A percentile compares a stretch with the other conserved stretches of the same genome.
Conservation (phyloP, 2,329 filamentous ascomycete species). For the Beauveria varroae region DNA sequence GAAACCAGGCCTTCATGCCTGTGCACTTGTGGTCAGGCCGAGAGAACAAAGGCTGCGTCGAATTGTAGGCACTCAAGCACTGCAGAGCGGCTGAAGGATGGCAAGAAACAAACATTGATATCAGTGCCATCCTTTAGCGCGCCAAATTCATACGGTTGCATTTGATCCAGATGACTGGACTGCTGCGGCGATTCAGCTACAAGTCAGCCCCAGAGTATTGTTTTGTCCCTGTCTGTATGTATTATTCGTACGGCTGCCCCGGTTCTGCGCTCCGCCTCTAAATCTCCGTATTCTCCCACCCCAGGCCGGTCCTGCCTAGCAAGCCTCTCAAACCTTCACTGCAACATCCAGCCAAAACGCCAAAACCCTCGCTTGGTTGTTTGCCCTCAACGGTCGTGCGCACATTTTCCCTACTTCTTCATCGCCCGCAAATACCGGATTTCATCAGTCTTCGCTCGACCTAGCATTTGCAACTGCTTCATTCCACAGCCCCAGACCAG, state of each 20-base stretch:
- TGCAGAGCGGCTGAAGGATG: background rate
- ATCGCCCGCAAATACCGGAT: background rate
- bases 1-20: background rate
- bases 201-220: background rate
- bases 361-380: background rate
- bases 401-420: background rate
- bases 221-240: no score
- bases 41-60: background rate
- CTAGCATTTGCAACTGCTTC: background rate
- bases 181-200: background rate
- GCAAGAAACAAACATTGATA: background rate
- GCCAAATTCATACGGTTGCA: background rate
- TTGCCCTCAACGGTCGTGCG: background rate
- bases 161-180: background rate
- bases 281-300: background rate
- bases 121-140: background rate
- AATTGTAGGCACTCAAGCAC: background rate
- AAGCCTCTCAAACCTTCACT: constrained; percentile 1
- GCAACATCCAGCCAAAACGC: background rate
- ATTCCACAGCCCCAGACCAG: background rate
- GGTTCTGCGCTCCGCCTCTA: background rate
- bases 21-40: background rate
- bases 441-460: background rate
- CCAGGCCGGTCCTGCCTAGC: background rate
- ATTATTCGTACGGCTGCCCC: background rate